Evolutionary conservation across 495 filamentous ascomycete species (phyloP).

Genomic region (Xanthoparmelia taractica): DNA sequence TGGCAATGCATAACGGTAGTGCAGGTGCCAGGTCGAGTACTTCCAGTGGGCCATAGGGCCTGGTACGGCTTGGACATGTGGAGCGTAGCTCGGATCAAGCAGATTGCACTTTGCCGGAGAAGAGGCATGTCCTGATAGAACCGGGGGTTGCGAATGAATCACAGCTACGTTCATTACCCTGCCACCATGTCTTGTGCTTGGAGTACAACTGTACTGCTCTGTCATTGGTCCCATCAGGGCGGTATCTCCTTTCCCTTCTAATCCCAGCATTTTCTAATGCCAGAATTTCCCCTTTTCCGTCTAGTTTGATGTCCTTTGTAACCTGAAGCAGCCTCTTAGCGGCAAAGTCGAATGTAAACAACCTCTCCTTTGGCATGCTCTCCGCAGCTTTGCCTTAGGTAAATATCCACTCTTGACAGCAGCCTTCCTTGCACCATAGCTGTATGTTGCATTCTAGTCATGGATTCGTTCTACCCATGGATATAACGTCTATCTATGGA

Average conservation of each 20-base stretch:
- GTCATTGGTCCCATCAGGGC: slow-evolving; percentile 38
- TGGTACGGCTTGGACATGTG: not conserved
- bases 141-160: not conserved
- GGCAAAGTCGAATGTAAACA: slow-evolving; percentile 56
- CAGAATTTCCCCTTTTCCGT: slow-evolving; percentile 60
- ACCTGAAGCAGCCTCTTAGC: slow-evolving; percentile 53
- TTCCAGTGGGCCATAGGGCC: slow-evolving; percentile 6
- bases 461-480: slow-evolving; percentile 60
- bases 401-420: slow-evolving; percentile 69
- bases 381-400: slow-evolving; percentile 46
- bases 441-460: slow-evolving; percentile 62
- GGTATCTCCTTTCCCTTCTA: slow-evolving; percentile 64
- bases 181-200: not conserved
- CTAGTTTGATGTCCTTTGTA: slow-evolving; percentile 36
- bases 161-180: not conserved
- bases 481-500: too few species aligned
- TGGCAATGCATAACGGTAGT: slow-evolving; percentile 4
- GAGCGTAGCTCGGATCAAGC: not conserved
- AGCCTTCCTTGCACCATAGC: slow-evolving; percentile 67
- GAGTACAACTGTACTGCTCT: too few species aligned
- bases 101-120: not conserved
- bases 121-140: not conserved
- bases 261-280: slow-evolving; percentile 76
- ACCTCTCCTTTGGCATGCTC: slow-evolving; percentile 52
- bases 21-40: slow-evolving; percentile 5